Base-by-base conservation (phyloP, 2,329 filamentous ascomycete species). In the Aspergillus fijiensis region DNA sequence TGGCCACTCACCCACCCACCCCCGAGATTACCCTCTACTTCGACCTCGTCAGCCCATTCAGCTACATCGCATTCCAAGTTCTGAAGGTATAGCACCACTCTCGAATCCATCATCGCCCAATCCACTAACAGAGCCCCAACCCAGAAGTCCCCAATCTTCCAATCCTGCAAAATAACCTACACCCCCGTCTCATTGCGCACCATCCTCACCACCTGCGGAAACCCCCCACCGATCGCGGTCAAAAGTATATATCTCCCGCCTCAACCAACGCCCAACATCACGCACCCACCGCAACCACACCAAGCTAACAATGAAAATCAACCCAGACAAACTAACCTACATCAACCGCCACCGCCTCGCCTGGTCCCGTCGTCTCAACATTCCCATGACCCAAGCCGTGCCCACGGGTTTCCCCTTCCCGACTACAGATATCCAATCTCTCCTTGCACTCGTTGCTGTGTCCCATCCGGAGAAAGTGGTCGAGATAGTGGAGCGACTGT, bases 1-100 rank as follows among this genome's bases (percentile, higher is more conserved):
- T 45, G 39, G 16, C 39, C 14, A 42, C 39, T 14, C 1, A 42
- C 39, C 14, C 14, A 7, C 14, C 39, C 14, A 45, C 33, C 23
- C 51, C 31, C 35, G 19, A 33, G 19, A 54, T 54, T n/a, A 47
- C 35, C 19, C n/a, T 54, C 10, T 54, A 54, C 25, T 45, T 54
- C 23, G 51, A 54, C 51, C 35, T 54, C 25, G 35, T 19, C 51
- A 54, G 51, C 42, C 51, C 51, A 42, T 54, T 54, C 51, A 54
- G 51, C 39, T 54, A 54, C 14, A 54, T 54, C 31, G 51, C 51
- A 19, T 54, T 27, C 10, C 39, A 54, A 25, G 19, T 54, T 10
- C 33, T 54, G 0, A 42, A 21, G 51, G 51, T 54, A 54, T 9
- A 5, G 11, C n/a, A 29, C 27, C 23, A 21, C 10, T 14, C 29